A percentile compares a stretch with the other conserved stretches of the same genome.
These are phyloP conservation scores for Leccinum broughii DNA, from an alignment of 768 basidiomycete genomes.

Conservation along the genomic window DNA sequence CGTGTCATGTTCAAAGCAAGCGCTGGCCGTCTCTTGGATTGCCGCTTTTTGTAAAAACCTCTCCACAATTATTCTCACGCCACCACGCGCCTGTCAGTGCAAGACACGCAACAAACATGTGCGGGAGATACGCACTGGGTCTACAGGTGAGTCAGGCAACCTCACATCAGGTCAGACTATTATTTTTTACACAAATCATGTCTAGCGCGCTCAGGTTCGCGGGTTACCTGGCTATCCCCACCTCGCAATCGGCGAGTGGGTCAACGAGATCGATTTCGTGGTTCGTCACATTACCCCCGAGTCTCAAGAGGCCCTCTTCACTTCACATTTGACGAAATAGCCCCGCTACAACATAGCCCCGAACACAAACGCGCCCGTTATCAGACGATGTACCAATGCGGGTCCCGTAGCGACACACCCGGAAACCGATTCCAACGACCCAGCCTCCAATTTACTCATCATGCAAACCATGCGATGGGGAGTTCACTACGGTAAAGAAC, in stretches of 20 bases:
- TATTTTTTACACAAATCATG: neutral
- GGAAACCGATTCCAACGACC: constrained; percentile 4
- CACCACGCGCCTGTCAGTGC: neutral
- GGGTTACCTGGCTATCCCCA: constrained; percentile 43
- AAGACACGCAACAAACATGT: constrained; percentile 41
- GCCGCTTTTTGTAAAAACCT: too few species aligned
- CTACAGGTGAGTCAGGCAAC: constrained; percentile 36
- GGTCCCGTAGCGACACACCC: neutral
- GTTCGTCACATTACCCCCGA: constrained; percentile 29
- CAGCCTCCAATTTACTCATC: constrained; percentile 38
- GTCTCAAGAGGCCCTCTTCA: neutral
- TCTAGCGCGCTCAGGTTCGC: constrained; percentile 29
- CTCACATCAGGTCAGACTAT: neutral
- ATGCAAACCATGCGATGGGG: constrained; percentile 93
- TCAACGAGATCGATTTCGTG: constrained; percentile 56
- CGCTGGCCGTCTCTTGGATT: too few species aligned
- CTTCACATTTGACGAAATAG: constrained; percentile 1
- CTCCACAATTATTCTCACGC: neutral
- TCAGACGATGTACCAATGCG: constrained; percentile 44
- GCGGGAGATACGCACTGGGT: constrained; percentile 62
- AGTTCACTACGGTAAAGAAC: constrained; percentile 67
- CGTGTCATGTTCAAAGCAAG: too few species aligned
- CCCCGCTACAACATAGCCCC: constrained; percentile 86
- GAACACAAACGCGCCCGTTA: constrained; percentile 72
- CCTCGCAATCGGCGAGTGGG: constrained; percentile 56